Percentiles rank a stretch among this genome's conserved stretches.
These are phyloP conservation scores for Nicotiana tabacum DNA, from an alignment of 257 asterid species.

Conservation along the genomic window DNA sequence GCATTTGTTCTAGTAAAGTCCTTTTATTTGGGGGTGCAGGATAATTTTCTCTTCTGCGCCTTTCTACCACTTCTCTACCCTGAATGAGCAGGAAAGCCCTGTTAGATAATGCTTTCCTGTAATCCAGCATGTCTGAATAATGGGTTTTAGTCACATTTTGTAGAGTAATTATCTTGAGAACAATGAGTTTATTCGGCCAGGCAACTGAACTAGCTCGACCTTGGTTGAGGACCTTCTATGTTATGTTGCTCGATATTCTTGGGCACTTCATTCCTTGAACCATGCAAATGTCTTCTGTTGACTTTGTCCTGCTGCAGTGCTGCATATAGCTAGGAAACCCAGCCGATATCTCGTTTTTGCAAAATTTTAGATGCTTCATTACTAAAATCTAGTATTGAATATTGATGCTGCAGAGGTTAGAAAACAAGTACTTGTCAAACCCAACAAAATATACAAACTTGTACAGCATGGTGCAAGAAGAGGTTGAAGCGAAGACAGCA, in stretches of 20 bases:
- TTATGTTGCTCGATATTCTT: background rate
- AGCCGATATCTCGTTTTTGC: background rate
- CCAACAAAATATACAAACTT: slow-evolving; percentile 64
- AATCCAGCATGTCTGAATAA: background rate
- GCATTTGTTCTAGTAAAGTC: background rate
- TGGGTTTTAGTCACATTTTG: background rate
- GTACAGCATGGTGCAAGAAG: slow-evolving; percentile 87
- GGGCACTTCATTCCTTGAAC: background rate
- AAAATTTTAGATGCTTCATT: background rate
- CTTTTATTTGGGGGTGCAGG: background rate
- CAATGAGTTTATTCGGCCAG: background rate
- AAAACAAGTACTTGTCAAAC: slow-evolving; percentile 65
- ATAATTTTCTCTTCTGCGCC: background rate
- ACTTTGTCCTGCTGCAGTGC: background rate
- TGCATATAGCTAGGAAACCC: slow-evolving; percentile 1
- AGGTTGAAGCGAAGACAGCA: slow-evolving; percentile 85
- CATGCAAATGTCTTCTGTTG: background rate
- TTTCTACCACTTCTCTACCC: background rate
- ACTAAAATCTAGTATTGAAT: background rate
- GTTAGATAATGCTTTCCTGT: background rate
- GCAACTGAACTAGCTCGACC: background rate
- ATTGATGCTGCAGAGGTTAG: slow-evolving; percentile 57
- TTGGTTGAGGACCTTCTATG: background rate
- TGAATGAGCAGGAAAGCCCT: background rate
- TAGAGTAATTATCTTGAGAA: slow-evolving; percentile 2